A percentile compares a stretch with the other conserved stretches of the same genome.
Conservation (phyloP, 176 grass and related monocot species). For the Lolium rigidum region DNA sequence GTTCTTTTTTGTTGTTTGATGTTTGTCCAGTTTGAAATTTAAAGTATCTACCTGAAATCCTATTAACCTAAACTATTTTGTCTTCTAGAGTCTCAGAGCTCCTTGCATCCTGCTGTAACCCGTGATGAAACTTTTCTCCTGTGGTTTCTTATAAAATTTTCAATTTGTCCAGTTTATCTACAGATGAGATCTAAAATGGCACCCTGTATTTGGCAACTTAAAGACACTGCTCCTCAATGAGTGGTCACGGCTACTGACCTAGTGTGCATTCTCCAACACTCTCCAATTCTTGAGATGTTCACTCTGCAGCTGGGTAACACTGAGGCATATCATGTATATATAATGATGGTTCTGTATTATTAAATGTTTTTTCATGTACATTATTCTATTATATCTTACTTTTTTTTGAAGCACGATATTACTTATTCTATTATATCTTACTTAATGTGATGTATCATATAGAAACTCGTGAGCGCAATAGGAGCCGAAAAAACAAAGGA, state of each 20-base stretch:
- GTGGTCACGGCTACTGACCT: background rate
- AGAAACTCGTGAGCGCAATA: background rate
- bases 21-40: background rate
- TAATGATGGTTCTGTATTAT: background rate
- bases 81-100: no score
- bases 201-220: background rate
- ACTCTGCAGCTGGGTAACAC: slow-evolving; percentile 6
- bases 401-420: no score
- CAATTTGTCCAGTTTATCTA: background rate
- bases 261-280: background rate
- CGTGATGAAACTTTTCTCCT: no score
- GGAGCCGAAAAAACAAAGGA: background rate
- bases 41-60: no score
- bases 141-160: background rate
- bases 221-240: background rate
- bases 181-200: background rate
- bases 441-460: background rate
- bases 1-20: background rate
- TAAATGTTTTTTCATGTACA: background rate
- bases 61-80: no score
- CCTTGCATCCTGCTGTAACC: no score
- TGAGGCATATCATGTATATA: background rate
- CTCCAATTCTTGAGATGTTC: background rate
- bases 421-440: no score
- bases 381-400: no score